Base-by-base conservation (phyloP, 2,329 filamentous ascomycete species). In the Ophiostoma sp. region DNA sequence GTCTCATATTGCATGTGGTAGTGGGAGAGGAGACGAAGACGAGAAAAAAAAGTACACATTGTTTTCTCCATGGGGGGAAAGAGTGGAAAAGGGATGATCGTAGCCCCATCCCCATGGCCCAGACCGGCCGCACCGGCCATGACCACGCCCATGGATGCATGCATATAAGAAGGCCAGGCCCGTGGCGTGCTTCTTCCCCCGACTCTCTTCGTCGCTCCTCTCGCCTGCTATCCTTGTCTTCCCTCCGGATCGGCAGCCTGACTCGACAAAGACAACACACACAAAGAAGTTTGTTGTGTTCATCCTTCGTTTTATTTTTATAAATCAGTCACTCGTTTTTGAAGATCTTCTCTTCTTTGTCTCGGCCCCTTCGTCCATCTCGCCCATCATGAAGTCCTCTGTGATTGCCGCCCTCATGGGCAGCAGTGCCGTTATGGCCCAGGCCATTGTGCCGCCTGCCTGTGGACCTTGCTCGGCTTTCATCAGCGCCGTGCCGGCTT, bases 291-390 rank as follows among this genome's bases (percentile, higher is more conserved):
- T 63, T 45, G 42, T 52, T 36, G 45, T 69, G 45, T 33, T 52
- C 45, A 50, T 69, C 28, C 66, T 36, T 55, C 42, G 28, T 50
- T 50, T 68, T 48, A 31, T 48, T 66, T 48, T 31, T 50, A 39
- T 36, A 39, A 17, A 25, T 19, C 33, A 31, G 69, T 70, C 69
- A 61, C 52, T 70, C 69, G 69, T 70, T 70, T 59, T 31, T 48
- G 22, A 8, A 28, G 50, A 42, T 31, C 7, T 19, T 45, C 69
- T 42, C 33, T 70, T 39, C 31, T 36, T 55, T 25, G 15, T 17
- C 39, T 15, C 22, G 22, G 55, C 55, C 25, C 59, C 28, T 12
- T 33, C 19, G 6, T 33, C 39, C 42, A 55, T 6, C 0, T 52
- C n/a, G 15, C 52, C 50, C n/a, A 39, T 5, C 28, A 70, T 70